A percentile compares a stretch with the other conserved stretches of the same genome.
These are phyloP conservation scores for Fusarium drepaniforme DNA, from an alignment of 2,329 filamentous ascomycete genomes.

Conservation along the genomic window DNA sequence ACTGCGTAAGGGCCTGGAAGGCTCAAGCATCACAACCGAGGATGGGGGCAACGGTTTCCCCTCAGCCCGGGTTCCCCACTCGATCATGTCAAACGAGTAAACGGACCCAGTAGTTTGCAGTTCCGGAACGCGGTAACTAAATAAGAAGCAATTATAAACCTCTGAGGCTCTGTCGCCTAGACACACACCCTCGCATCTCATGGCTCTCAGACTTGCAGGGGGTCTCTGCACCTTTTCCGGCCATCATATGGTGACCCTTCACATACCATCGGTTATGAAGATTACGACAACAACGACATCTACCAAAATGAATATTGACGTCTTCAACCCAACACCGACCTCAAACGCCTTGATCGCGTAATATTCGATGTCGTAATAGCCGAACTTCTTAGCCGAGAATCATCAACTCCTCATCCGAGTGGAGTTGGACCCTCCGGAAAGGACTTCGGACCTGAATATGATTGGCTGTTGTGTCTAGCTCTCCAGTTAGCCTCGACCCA, in stretches of 20 bases:
- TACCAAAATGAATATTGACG: no score
- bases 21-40: no score
- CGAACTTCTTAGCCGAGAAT: slow-evolving; percentile 1
- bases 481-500: not conserved
- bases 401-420: not conserved
- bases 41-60: no score
- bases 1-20: no score
- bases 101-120: not conserved
- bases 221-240: not conserved
- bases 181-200: not conserved
- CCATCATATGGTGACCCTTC: not conserved
- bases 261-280: not conserved
- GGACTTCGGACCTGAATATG: not conserved
- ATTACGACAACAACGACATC: not conserved
- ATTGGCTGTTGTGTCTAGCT: not conserved
- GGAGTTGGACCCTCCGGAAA: not conserved
- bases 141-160: not conserved
- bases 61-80: no score
- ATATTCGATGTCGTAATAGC: not conserved
- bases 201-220: not conserved
- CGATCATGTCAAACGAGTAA: no score
- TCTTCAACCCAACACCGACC: not conserved
- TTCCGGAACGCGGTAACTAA: not conserved
- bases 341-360: not conserved
- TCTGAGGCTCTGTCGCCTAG: not conserved